These are phyloP conservation scores for Ziziphus jujuba DNA, from an alignment of 306 rosid species.

Conservation along the genomic window DNA sequence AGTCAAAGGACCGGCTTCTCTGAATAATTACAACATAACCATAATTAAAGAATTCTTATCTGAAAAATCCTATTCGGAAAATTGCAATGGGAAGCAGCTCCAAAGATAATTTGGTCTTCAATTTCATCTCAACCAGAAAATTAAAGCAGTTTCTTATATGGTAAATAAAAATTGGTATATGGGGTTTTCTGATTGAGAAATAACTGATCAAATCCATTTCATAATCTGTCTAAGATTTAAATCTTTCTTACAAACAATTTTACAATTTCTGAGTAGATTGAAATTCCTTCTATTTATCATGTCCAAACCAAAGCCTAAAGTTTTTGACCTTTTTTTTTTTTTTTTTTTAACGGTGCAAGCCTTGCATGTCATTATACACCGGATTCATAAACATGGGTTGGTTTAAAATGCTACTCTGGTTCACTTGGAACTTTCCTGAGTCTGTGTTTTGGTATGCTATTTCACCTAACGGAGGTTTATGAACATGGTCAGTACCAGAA, in stretches of 20 bases:
- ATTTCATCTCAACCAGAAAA: no score
- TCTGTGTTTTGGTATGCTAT: conserved; percentile 33
- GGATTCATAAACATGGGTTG: conserved; percentile 49
- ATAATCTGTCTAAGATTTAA: conserved; percentile 20
- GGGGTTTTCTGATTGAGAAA: conserved; percentile 7
- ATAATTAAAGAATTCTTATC: no score
- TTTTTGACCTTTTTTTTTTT: neutral
- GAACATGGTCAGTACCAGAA: conserved; percentile 39
- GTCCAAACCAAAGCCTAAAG: conserved; percentile 24
- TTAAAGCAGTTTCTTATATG: no score
- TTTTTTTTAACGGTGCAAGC: conserved; percentile 29
- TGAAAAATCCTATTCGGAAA: no score
- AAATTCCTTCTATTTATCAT: neutral
- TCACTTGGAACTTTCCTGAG: conserved; percentile 46
- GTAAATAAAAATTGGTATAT: no score
- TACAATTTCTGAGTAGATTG: neutral
- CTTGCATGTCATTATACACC: conserved; percentile 34
- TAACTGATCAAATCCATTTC: conserved; percentile 14
- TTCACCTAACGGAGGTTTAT: conserved; percentile 29
- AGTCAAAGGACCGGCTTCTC: no score
- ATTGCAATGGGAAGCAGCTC: no score
- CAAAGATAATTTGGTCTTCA: no score
- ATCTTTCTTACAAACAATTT: conserved; percentile 11
- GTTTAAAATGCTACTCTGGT: conserved; percentile 36
- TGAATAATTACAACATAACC: no score